Conservation (phyloP, 1,139 yeast genomes). For the Candida sp. region DNA sequence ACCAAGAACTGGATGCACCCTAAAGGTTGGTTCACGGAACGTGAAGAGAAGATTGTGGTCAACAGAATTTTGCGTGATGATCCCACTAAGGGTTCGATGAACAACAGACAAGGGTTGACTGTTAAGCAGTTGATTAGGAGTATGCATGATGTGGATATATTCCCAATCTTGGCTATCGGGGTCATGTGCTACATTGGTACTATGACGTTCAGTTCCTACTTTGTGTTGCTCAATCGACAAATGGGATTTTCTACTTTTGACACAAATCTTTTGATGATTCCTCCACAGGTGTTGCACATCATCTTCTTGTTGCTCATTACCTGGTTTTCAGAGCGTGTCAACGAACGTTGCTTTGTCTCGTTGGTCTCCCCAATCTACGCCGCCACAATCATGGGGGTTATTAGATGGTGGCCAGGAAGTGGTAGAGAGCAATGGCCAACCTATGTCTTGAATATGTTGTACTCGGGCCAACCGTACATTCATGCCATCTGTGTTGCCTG, state of each 20-base stretch:
- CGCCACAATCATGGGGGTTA: conserved; percentile 42
- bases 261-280: conserved; percentile 60
- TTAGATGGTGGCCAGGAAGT: conserved; percentile 57
- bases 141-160: conserved; percentile 55
- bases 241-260: conserved; percentile 61
- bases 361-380: conserved; percentile 41
- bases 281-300: conserved; percentile 23
- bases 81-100: conserved; percentile 37
- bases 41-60: conserved; percentile 65
- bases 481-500: conserved; percentile 62
- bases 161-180: conserved; percentile 63
- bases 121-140: conserved; percentile 41
- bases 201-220: conserved; percentile 34
- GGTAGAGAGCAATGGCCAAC: conserved; percentile 54
- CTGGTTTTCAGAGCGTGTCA: conserved; percentile 40
- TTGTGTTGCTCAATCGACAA: conserved; percentile 36
- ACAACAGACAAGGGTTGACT: conserved; percentile 58
- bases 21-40: conserved; percentile 68
- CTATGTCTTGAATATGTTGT: conserved; percentile 49
- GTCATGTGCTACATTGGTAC: conserved; percentile 48
- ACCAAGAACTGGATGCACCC: conserved; percentile 56
- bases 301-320: conserved; percentile 40
- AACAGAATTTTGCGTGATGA: conserved; percentile 69
- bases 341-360: conserved; percentile 36
- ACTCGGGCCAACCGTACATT: conserved; percentile 53